phyloP scores from a whole-genome alignment of 1,284 basidiomycete species.

The Ceratobasidium sp. region DNA sequence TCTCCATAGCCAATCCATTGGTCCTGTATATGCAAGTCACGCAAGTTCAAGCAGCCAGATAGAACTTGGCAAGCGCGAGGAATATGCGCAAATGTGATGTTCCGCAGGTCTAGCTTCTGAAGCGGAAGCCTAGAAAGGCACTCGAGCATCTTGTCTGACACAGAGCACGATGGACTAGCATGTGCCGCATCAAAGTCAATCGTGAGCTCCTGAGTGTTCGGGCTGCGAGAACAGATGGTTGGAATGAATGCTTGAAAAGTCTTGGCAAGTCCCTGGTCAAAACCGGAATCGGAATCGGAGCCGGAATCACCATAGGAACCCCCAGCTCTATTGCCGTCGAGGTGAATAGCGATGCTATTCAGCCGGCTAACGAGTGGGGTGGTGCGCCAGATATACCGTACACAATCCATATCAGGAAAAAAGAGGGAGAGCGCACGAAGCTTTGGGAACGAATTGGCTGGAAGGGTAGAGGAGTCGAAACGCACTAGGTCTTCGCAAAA shows the following conservation, averaged over 20 bases:
- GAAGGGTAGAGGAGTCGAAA: background rate
- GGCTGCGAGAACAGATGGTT: background rate
- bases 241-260: background rate
- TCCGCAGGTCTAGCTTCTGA: background rate
- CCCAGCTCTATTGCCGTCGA: background rate
- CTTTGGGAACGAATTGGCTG: background rate
- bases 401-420: background rate
- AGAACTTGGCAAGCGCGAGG: slow-evolving; percentile 5
- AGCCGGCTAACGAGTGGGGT: background rate
- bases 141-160: background rate
- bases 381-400: background rate
- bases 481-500: background rate
- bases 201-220: background rate
- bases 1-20: background rate
- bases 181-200: slow-evolving; percentile 5
- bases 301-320: too few species aligned
- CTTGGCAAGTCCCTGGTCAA: too few species aligned
- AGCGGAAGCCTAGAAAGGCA: background rate
- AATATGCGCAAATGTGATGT: background rate
- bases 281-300: background rate
- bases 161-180: too few species aligned
- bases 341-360: background rate
- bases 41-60: background rate
- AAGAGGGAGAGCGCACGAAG: background rate
- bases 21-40: slow-evolving; percentile 1